Evolutionary conservation across 2,329 filamentous ascomycete genomes (phyloP), one percentile per base, ranked within the genome.

Genomic region (Ceratocystis diversiconidia): DNA sequence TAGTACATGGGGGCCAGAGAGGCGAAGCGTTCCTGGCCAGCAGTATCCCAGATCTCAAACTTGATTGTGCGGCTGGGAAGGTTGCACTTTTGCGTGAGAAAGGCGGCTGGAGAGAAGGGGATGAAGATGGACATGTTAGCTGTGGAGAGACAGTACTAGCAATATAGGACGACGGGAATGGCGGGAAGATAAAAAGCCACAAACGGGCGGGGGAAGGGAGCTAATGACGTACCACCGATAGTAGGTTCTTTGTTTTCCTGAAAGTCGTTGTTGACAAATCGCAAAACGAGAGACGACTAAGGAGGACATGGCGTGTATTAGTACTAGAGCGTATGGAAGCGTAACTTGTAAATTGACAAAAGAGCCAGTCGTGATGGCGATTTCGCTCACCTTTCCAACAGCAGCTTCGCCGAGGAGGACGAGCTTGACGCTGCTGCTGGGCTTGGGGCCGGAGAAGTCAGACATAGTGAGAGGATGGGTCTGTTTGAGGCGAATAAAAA

Each of bases 211-310:
- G 43, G 62, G 65, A 52, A 63, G 2, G 48, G 19, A 25, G 19
- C n/a, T 25, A 19, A 41, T 52, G 48, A 76, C 82, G 70, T 82
- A 95, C 91, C 91, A 82, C 94, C 94, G 78, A 99, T 99, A 70
- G 94, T 99, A 69, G 94, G 94, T 76, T 99, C 94, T 81, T 97
- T 97, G 79, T 97, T 97, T 79, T 97, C 94, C 80, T 99, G 94
- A 73, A 99, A 99, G 78, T 97, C 92, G 79, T 99, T 94, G 82
- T 97, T 97, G 75, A 99, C 94, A 78, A 99, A 99, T 73, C 94
- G 90, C 74, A 99, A 83, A 69, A 99, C 94, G 67, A 99, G 86
- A 59, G 94, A 99, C 62, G 94, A 97, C 36, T 41, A 41, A 41
- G 36, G 10, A 41, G 36, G 10, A 41, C 36, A 41, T 41, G 36